These are phyloP conservation scores for Kodamaea laetipori DNA, from an alignment of 805 yeast species.

Conservation along the genomic window DNA sequence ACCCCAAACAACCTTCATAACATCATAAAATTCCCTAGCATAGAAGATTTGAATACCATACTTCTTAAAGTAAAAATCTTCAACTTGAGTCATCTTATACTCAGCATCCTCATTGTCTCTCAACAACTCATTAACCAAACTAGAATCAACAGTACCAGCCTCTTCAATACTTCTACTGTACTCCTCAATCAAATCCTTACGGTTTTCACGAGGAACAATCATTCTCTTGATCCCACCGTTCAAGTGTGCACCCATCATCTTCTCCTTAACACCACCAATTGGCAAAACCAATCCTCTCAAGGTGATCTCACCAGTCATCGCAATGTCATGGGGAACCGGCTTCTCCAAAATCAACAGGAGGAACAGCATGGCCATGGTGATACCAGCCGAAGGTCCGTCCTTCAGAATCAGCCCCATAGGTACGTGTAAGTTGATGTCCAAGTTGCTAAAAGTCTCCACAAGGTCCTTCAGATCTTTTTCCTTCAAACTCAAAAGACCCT, in stretches of 20 bases:
- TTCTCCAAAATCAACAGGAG: constrained; percentile 45
- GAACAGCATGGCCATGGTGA: constrained; percentile 51
- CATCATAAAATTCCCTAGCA: constrained; percentile 80
- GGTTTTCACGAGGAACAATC: constrained; percentile 68
- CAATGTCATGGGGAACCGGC: constrained; percentile 52
- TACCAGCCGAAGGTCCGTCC: constrained; percentile 55
- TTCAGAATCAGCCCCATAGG: constrained; percentile 51
- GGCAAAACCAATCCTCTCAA: constrained; percentile 76
- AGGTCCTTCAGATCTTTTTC: constrained; percentile 32
- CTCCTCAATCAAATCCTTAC: constrained; percentile 67
- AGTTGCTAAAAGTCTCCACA: constrained; percentile 48
- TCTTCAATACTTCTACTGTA: constrained; percentile 42
- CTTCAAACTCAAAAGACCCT: constrained; percentile 32
- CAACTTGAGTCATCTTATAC: constrained; percentile 42
- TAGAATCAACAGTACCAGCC: constrained; percentile 23
- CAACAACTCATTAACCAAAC: constrained; percentile 36
- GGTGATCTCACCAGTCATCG: constrained; percentile 89
- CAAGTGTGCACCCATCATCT: constrained; percentile 75
- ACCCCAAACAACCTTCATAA: constrained; percentile 69
- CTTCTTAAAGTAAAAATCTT: constrained; percentile 50
- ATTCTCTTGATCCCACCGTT: constrained; percentile 59
- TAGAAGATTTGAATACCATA: constrained; percentile 62
- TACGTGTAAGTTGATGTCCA: constrained; percentile 58
- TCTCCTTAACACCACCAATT: constrained; percentile 81
- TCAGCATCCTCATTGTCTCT: constrained; percentile 35